Percentiles rank a stretch among this genome's conserved stretches.
These are phyloP conservation scores for Penicillium turbatum DNA, from an alignment of 495 filamentous ascomycete species.

Conservation along the genomic window DNA sequence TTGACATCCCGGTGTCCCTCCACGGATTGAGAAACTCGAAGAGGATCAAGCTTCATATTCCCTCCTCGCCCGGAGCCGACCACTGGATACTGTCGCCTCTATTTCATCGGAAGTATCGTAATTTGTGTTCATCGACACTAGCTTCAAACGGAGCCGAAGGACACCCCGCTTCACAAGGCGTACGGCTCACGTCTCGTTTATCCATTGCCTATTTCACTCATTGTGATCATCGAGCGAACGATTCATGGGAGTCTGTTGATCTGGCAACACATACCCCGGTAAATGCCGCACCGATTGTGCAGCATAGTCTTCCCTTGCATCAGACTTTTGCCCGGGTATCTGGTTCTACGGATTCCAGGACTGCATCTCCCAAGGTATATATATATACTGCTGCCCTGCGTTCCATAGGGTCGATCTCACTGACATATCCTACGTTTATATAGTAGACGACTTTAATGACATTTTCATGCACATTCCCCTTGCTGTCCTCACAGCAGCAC, in stretches of 20 bases:
- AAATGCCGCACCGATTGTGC: background rate
- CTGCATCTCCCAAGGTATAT: conserved; percentile 1
- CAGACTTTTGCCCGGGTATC: conserved; percentile 10
- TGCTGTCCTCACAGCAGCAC: conserved; percentile 13
- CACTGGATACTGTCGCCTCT: background rate
- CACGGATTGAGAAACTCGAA: background rate
- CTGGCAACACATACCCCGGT: conserved; percentile 5
- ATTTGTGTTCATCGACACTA: background rate
- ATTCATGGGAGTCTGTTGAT: background rate
- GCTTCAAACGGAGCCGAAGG: background rate
- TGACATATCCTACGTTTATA: background rate
- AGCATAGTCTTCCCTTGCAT: background rate
- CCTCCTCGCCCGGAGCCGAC: background rate
- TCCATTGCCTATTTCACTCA: background rate
- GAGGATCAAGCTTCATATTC: background rate
- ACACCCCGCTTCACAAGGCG: conserved; percentile 3
- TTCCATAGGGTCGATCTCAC: background rate
- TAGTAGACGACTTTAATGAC: conserved; percentile 17
- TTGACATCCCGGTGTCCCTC: background rate
- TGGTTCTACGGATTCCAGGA: background rate
- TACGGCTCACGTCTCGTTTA: background rate
- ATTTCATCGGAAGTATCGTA: background rate
- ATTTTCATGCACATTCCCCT: conserved; percentile 21
- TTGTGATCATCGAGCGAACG: background rate
- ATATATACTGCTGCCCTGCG: background rate